A percentile compares a stretch with the other conserved stretches of the same genome.
These are phyloP conservation scores for Neonectria sp. DNA, from an alignment of 2,329 filamentous ascomycete genomes.

Conservation along the genomic window DNA sequence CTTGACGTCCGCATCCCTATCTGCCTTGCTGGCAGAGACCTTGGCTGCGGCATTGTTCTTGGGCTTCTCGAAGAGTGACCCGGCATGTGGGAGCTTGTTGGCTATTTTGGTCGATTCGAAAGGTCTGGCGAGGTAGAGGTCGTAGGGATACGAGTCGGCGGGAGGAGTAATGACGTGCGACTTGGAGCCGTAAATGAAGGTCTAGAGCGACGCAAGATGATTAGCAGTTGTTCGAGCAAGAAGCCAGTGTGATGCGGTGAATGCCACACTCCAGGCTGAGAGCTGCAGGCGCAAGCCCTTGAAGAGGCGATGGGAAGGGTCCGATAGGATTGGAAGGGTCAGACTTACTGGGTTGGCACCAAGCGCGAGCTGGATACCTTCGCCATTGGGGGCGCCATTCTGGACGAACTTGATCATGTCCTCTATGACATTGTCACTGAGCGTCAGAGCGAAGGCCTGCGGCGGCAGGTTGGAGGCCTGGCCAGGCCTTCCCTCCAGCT, in stretches of 20 bases:
- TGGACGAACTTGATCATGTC: conserved; percentile 74
- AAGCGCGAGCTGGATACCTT: conserved; percentile 70
- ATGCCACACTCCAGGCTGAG: background rate
- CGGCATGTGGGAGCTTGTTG: conserved; percentile 65
- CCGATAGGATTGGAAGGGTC: conserved; percentile 35
- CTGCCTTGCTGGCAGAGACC: conserved; percentile 48
- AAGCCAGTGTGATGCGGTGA: background rate
- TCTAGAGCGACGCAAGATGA: conserved; percentile 54
- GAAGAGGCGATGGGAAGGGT: background rate
- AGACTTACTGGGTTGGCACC: conserved; percentile 72
- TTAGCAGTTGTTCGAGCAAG: conserved; percentile 32
- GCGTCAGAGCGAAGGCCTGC: conserved; percentile 71
- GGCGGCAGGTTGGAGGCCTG: conserved; percentile 62
- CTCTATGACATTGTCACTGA: conserved; percentile 72
- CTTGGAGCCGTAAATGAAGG: conserved; percentile 67
- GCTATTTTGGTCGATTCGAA: conserved; percentile 63
- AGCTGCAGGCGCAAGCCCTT: background rate
- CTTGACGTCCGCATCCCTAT: conserved; percentile 50
- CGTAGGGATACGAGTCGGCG: conserved; percentile 64
- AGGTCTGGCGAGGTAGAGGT: conserved; percentile 70
- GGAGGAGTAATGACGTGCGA: conserved; percentile 63
- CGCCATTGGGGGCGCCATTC: conserved; percentile 57
- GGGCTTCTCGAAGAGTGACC: conserved; percentile 65
- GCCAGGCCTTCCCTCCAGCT: conserved; percentile 66
- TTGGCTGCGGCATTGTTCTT: conserved; percentile 41